phyloP scores from a whole-genome alignment of 2,329 filamentous ascomycete genomes.

The Fusarium bactridioides region DNA sequence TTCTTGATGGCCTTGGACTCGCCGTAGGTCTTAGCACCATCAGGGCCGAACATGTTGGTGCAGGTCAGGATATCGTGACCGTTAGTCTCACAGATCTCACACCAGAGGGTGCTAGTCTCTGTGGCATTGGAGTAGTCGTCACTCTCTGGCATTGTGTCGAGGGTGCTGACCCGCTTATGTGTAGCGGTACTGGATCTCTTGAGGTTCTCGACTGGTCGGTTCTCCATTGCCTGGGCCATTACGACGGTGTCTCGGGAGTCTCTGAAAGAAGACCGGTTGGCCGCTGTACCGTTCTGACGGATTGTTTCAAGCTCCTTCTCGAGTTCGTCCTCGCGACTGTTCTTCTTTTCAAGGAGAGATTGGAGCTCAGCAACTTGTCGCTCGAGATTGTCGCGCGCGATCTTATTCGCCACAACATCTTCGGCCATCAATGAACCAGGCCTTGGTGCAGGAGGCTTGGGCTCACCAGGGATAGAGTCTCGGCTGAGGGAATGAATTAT shows the following conservation, averaged over 20 bases:
- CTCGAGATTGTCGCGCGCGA: slow-evolving; percentile 72
- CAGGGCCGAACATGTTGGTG: slow-evolving; percentile 81
- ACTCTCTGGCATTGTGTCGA: slow-evolving; percentile 76
- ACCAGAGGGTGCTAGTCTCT: slow-evolving; percentile 81
- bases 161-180: slow-evolving; percentile 61
- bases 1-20: slow-evolving; percentile 48
- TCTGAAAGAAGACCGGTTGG: slow-evolving; percentile 64
- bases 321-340: slow-evolving; percentile 79
- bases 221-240: slow-evolving; percentile 60
- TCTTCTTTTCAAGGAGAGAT: slow-evolving; percentile 75
- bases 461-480: slow-evolving; percentile 64
- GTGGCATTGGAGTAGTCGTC: slow-evolving; percentile 74
- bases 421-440: slow-evolving; percentile 48
- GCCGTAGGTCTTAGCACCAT: slow-evolving; percentile 46
- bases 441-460: slow-evolving; percentile 42
- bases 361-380: slow-evolving; percentile 82
- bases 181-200: slow-evolving; percentile 58
- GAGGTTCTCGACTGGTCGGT: slow-evolving; percentile 55
- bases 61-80: slow-evolving; percentile 96
- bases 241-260: slow-evolving; percentile 73
- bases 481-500: slow-evolving; percentile 96
- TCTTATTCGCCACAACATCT: slow-evolving; percentile 44
- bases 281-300: slow-evolving; percentile 54
- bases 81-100: slow-evolving; percentile 91
- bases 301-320: slow-evolving; percentile 80